Conservation (phyloP, 257 asterid genomes). For the Leptodermis oblonga region DNA sequence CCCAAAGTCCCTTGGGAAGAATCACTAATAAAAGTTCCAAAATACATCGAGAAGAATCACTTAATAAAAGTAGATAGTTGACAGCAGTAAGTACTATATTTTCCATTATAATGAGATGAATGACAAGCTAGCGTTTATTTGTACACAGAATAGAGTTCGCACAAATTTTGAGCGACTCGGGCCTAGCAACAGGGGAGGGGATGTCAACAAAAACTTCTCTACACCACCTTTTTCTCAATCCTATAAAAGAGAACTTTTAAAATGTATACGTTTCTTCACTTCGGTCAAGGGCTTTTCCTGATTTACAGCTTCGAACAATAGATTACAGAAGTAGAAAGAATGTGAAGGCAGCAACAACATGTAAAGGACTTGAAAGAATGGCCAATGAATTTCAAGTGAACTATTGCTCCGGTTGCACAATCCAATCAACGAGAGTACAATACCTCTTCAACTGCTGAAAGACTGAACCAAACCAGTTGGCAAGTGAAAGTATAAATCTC, state of each 20-base stretch:
- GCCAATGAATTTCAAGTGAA: slow-evolving; percentile 3
- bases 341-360: not conserved
- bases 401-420: not conserved
- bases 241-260: not conserved
- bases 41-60: too few relatives aligned
- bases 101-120: not conserved
- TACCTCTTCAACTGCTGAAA: slow-evolving; percentile 8
- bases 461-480: slow-evolving; percentile 12
- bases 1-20: too few relatives aligned
- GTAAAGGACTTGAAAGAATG: slow-evolving; percentile 4
- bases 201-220: not conserved
- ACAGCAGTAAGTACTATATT: not conserved
- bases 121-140: not conserved
- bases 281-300: not conserved
- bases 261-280: not conserved
- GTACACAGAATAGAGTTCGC: not conserved
- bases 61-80: too few relatives aligned
- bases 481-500: not conserved
- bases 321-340: not conserved
- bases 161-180: not conserved
- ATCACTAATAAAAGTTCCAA: too few relatives aligned
- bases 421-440: not conserved
- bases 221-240: not conserved
- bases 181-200: not conserved
- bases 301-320: not conserved